These are phyloP conservation scores for Spinacia oleracea DNA, from an alignment of 179 eudicot species.

Conservation along the genomic window DNA sequence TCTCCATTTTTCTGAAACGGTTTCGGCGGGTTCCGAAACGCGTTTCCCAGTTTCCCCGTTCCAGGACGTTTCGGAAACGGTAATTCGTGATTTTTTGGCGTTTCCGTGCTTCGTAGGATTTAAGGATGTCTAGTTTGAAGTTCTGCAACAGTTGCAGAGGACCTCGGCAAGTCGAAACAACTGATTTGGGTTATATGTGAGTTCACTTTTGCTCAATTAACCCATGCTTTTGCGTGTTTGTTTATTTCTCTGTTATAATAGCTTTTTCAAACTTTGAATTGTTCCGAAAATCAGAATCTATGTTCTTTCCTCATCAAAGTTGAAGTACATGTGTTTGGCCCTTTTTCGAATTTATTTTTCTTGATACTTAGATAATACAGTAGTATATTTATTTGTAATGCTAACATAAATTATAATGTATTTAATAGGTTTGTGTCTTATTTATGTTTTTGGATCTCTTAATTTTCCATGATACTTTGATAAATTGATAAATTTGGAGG, in stretches of 20 bases:
- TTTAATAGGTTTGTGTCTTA: background rate
- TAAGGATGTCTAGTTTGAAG: background rate
- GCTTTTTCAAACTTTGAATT: background rate
- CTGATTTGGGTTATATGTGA: constrained; percentile 16
- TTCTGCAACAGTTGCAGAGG: constrained; percentile 10
- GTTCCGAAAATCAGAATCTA: background rate
- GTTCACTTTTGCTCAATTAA: background rate
- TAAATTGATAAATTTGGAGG: background rate
- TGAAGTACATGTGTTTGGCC: background rate
- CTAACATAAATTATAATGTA: too few species aligned
- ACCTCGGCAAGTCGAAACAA: background rate
- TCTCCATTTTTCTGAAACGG: too few species aligned
- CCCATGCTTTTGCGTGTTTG: background rate
- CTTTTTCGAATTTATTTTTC: background rate
- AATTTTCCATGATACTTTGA: background rate
- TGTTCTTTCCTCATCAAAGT: background rate
- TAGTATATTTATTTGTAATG: too few species aligned
- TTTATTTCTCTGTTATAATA: background rate
- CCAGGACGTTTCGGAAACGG: too few species aligned
- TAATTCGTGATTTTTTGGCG: too few species aligned
- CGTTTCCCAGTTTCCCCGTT: too few species aligned
- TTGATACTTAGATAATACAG: background rate
- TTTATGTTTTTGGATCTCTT: background rate
- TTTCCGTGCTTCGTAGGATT: too few species aligned
- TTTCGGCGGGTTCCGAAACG: too few species aligned